A percentile compares a stretch with the other conserved stretches of the same genome.
Evolutionary conservation across 176 grass and related monocot genomes (phyloP).

Genomic region (Triticum urartu): DNA sequence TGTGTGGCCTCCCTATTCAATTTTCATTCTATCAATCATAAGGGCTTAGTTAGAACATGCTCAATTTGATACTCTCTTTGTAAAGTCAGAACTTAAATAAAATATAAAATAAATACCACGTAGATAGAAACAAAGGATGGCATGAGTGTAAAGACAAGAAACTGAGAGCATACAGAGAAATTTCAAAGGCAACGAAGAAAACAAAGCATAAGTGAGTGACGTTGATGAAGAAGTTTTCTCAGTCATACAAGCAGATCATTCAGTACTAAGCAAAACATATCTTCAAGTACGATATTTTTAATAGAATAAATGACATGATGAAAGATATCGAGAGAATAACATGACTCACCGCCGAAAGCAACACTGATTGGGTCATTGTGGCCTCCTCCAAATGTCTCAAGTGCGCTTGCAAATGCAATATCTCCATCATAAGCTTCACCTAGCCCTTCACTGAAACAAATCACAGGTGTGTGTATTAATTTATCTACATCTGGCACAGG

Average conservation of each 20-base stretch:
- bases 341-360: constrained; percentile 87
- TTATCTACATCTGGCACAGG: not conserved
- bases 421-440: constrained; percentile 94
- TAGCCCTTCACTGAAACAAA: constrained; percentile 77
- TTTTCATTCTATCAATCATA: not conserved
- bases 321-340: constrained; percentile 27
- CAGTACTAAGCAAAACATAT: constrained; percentile 25
- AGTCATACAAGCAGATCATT: constrained; percentile 9
- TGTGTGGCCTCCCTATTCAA: not conserved
- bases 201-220: not conserved
- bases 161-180: not conserved
- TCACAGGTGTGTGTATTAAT: constrained; percentile 16
- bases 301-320: not conserved
- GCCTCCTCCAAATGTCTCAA: constrained; percentile 96
- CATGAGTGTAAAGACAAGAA: not conserved
- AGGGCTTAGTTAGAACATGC: not conserved
- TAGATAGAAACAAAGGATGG: not conserved
- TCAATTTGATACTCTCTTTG: not conserved
- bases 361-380: constrained; percentile 97
- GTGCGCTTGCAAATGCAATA: constrained; percentile 93
- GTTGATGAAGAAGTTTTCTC: not conserved
- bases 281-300: constrained; percentile 4
- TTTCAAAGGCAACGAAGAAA: not conserved
- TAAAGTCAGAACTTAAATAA: constrained; percentile 14
- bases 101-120: not conserved